Conservation (phyloP, 257 asterid genomes). For the Solanum commersonii region DNA sequence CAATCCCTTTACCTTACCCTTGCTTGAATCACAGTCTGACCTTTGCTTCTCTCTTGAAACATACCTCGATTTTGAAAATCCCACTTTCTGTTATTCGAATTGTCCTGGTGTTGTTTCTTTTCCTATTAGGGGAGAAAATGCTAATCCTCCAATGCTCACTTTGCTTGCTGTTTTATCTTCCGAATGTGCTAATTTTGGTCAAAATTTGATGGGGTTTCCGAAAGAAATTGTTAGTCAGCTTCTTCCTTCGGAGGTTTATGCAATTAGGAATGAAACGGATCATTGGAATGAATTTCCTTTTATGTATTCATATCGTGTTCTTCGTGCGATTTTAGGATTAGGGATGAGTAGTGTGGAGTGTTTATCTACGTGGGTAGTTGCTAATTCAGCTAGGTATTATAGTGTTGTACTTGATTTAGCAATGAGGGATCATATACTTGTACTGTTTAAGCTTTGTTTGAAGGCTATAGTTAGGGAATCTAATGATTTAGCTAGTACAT, state of each 20-base stretch:
- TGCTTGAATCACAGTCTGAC: slow-evolving; percentile 2
- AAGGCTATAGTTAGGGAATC: slow-evolving; percentile 58
- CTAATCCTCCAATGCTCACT: slow-evolving; percentile 34
- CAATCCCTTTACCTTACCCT: not conserved
- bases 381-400: slow-evolving; percentile 38
- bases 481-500: slow-evolving; percentile 15
- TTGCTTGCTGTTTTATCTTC: slow-evolving; percentile 33
- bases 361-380: slow-evolving; percentile 49
- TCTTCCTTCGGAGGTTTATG: slow-evolving; percentile 80
- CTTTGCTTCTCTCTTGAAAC: slow-evolving; percentile 45
- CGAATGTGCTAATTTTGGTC: slow-evolving; percentile 34
- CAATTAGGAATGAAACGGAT: slow-evolving; percentile 41
- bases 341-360: slow-evolving; percentile 17
- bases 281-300: slow-evolving; percentile 51
- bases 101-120: slow-evolving; percentile 72
- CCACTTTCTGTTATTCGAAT: slow-evolving; percentile 36
- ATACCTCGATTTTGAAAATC: slow-evolving; percentile 13
- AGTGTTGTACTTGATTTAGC: slow-evolving; percentile 57
- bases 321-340: slow-evolving; percentile 38
- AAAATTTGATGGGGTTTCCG: not conserved
- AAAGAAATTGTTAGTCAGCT: slow-evolving; percentile 20
- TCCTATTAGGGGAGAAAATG: not conserved
- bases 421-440: slow-evolving; percentile 51
- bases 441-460: slow-evolving; percentile 56
- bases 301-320: slow-evolving; percentile 38